phyloP scores from a whole-genome alignment of 257 asterid genomes.

The Rehmannia glutinosa region DNA sequence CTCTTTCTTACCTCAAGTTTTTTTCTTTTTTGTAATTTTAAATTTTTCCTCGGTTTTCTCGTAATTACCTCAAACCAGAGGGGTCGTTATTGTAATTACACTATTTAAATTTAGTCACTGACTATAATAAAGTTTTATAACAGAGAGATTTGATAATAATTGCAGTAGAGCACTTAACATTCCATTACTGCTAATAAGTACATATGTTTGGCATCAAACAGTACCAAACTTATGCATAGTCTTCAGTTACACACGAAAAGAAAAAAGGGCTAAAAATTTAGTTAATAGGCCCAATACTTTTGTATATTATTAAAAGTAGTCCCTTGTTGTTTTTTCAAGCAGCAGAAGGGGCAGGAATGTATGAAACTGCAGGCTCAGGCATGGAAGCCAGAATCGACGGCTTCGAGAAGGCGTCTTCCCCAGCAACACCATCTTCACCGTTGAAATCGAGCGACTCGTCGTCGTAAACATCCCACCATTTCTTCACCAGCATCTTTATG shows the following conservation, averaged over 20 bases:
- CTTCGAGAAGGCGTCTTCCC: slow-evolving; percentile 38
- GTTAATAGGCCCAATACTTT: too few species aligned
- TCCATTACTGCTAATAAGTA: background rate
- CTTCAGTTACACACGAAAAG: background rate
- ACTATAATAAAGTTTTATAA: too few species aligned
- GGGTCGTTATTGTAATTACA: too few species aligned
- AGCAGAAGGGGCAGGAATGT: slow-evolving; percentile 66
- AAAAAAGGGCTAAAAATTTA: background rate
- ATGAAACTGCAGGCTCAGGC: slow-evolving; percentile 52
- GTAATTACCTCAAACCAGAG: background rate
- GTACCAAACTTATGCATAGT: background rate
- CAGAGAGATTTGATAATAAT: background rate
- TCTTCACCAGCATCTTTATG: slow-evolving; percentile 50
- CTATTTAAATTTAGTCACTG: too few species aligned
- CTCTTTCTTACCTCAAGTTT: too few species aligned
- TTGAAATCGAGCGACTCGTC: slow-evolving; percentile 56
- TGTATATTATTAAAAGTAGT: too few species aligned
- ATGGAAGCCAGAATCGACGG: slow-evolving; percentile 39
- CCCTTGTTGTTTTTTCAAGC: slow-evolving; percentile 25
- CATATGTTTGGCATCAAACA: slow-evolving; percentile 1
- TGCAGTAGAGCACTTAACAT: slow-evolving; percentile 11
- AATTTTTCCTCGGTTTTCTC: background rate
- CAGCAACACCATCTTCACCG: slow-evolving; percentile 35
- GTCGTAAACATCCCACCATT: slow-evolving; percentile 65
- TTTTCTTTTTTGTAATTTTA: too few species aligned